Evolutionary conservation across 2,329 filamentous ascomycete species (phyloP).

Genomic region (Aspergillus awamori): DNA sequence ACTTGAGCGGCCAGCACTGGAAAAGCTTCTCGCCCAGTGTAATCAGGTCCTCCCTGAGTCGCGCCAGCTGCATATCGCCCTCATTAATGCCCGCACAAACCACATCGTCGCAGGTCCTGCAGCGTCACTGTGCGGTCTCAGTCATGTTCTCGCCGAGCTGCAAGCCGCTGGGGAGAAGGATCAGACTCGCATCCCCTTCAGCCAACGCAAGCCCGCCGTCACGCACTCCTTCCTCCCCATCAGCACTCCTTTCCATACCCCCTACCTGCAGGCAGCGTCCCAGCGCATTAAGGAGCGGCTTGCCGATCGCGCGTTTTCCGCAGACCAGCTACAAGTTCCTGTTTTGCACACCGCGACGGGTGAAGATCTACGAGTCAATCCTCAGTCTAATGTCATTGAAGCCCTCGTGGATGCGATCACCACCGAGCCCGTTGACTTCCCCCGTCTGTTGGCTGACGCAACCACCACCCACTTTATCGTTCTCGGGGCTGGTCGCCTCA

Average conservation of each 20-base stretch:
- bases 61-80: neutral
- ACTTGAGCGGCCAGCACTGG: neutral
- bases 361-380: neutral
- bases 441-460: neutral
- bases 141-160: neutral
- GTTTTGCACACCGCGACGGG: neutral
- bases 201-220: conserved; percentile 32
- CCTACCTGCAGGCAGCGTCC: neutral
- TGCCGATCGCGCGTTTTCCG: neutral
- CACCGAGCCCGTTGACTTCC: neutral
- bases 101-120: conserved; percentile 28
- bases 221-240: conserved; percentile 42
- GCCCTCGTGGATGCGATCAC: neutral
- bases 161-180: neutral
- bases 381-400: neutral
- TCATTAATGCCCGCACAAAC: neutral
- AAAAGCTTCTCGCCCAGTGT: neutral
- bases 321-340: neutral
- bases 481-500: neutral
- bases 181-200: conserved; percentile 30
- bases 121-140: conserved; percentile 15
- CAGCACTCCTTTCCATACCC: conserved; percentile 41
- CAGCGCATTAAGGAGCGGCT: neutral
- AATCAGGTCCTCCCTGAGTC: neutral
- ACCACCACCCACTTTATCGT: neutral